Evolutionary conservation across 2,329 filamentous ascomycete species (phyloP), one percentile per base, ranked within the genome.

Genomic region (Dactylellina haptotyla): DNA sequence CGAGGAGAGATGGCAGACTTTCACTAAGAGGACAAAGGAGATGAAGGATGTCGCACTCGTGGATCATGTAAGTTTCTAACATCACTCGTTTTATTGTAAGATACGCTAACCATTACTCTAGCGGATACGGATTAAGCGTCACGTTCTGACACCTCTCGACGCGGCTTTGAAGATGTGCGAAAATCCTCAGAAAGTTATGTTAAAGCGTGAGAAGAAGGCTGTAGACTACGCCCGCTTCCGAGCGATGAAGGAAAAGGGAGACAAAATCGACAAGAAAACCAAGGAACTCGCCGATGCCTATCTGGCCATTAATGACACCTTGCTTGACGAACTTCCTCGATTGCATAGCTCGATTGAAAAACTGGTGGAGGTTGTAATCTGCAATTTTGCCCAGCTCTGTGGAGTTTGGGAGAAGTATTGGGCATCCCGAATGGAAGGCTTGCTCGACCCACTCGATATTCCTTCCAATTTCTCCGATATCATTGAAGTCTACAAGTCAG

Each of bases 1-100:
- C 41, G 93, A 97, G 81, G 93, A 90, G 83, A 96, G 96, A 80
- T 98, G 94, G 92, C 90, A 93, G 54, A 91, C 90, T 75, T 95
- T 97, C 81, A 94, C 93, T 76, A 88, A 93, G 78, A 90, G 90
- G 32, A 91, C 96, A 82, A 87, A 91, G 76, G 93, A 97, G 78
- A 88, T 98, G 76, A 89, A 93, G 78, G 90, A 89, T 72, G 87
- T 93, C 75, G 90, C 91, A 3, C 84, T 98, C 20, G 90, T 93
- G 72, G 90, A 94, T 77, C 93, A 97, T 84, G 89, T 93, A 83
- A 86, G 86, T 43, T 26, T 4, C 46, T n/a, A 4, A 18, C 10
- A 10, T 50, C 12, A 14, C 3, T 34, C 26, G 9, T n/a, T 34
- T 39, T 25, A 32, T 20, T 48, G 20, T 25, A 8, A n/a, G 6